phyloP scores from a whole-genome alignment of 108 stramenopile genomes.

The Fragilariopsis cylindrus region DNA sequence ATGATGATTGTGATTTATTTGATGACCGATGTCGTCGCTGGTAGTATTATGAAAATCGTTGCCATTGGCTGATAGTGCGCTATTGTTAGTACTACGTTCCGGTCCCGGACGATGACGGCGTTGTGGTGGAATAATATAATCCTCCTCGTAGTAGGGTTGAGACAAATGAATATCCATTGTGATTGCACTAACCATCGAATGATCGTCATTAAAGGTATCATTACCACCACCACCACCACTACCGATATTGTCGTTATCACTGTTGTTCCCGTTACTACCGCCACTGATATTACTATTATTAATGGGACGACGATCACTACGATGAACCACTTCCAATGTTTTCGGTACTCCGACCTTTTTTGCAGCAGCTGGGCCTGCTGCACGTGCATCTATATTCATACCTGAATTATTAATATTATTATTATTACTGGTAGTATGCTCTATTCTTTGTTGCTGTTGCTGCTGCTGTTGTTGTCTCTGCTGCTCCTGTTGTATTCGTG shows the following conservation, averaged over 20 bases:
- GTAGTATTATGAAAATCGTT: neutral
- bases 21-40: neutral
- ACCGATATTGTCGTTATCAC: neutral
- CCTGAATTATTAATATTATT: neutral
- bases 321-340: conserved; percentile 22
- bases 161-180: conserved; percentile 40
- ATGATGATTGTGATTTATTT: neutral
- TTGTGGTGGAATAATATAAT: neutral
- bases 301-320: neutral
- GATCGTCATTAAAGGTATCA: conserved; percentile 18
- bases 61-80: neutral
- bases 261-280: neutral
- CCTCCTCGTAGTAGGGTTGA: conserved; percentile 11
- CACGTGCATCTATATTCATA: neutral
- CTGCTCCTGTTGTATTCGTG: conserved; percentile 10
- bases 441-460: neutral
- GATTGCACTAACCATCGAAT: conserved; percentile 29
- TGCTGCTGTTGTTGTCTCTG: conserved; percentile 10
- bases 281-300: neutral
- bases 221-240: neutral
- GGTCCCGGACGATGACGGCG: neutral
- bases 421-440: neutral
- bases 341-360: conserved; percentile 16
- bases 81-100: neutral
- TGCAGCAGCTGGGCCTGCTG: neutral